A percentile compares a stretch with the other conserved stretches of the same genome.
Evolutionary conservation across 2,329 filamentous ascomycete genomes (phyloP).

Genomic region (Akanthomyces uredinophilus): DNA sequence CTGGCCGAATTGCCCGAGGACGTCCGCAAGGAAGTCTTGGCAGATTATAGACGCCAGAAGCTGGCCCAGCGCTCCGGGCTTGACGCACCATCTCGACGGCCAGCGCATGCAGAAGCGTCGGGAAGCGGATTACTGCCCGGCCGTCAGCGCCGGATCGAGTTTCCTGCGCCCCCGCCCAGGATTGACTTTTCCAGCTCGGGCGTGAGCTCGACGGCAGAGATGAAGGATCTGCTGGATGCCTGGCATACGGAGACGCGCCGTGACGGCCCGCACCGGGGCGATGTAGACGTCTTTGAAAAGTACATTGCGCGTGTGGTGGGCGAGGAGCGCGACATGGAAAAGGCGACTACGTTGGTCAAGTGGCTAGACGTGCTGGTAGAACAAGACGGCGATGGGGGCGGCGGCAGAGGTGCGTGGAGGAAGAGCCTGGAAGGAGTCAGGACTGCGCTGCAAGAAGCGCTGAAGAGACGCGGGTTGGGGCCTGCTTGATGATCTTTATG

Average conservation of each 20-base stretch:
- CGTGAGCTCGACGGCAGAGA: slow-evolving; percentile 46
- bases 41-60: slow-evolving; percentile 57
- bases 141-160: slow-evolving; percentile 41
- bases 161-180: slow-evolving; percentile 42
- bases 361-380: slow-evolving; percentile 61
- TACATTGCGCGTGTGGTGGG: slow-evolving; percentile 69
- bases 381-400: slow-evolving; percentile 34
- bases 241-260: slow-evolving; percentile 70
- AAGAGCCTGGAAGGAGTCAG: slow-evolving; percentile 40
- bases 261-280: slow-evolving; percentile 73
- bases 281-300: slow-evolving; percentile 67
- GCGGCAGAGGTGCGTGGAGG: slow-evolving; percentile 42
- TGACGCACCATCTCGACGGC: slow-evolving; percentile 30
- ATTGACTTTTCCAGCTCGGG: slow-evolving; percentile 41
- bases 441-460: slow-evolving; percentile 48
- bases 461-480: slow-evolving; percentile 52
- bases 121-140: slow-evolving; percentile 18
- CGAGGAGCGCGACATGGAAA: slow-evolving; percentile 73
- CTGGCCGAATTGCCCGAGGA: slow-evolving; percentile 79
- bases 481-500: slow-evolving; percentile 42
- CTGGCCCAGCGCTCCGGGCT: slow-evolving; percentile 52
- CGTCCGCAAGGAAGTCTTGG: slow-evolving; percentile 70
- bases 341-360: slow-evolving; percentile 62
- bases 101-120: slow-evolving; percentile 22
- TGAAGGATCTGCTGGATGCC: slow-evolving; percentile 67